These are phyloP conservation scores for Sclerotinia minor DNA, from an alignment of 2,329 filamentous ascomycete species.

Conservation along the genomic window DNA sequence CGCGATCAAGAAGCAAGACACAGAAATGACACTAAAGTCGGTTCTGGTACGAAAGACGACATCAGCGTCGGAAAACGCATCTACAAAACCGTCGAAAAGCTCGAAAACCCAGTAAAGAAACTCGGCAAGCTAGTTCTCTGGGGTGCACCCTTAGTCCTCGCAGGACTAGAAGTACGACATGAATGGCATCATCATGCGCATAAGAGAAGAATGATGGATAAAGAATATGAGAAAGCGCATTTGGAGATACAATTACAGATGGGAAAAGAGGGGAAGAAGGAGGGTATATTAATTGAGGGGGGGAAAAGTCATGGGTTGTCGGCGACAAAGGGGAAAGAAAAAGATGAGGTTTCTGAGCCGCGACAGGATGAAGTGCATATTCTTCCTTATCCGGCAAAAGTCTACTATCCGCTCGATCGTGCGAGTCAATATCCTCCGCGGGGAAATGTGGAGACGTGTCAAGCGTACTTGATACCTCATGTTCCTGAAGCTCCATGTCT, in stretches of 20 bases:
- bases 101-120: constrained; percentile 23
- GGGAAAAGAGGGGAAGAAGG: constrained; percentile 10
- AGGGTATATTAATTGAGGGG: neutral
- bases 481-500: neutral
- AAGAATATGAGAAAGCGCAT: constrained; percentile 26
- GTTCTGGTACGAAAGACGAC: neutral
- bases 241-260: constrained; percentile 21
- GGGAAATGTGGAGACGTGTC: neutral
- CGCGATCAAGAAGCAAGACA: neutral
- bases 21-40: neutral
- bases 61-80: constrained; percentile 1
- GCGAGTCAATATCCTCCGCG: neutral
- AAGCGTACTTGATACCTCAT: constrained; percentile 1
- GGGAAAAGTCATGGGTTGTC: constrained; percentile 3
- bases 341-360: neutral
- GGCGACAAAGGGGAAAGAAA: neutral
- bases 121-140: constrained; percentile 22
- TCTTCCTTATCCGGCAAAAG: neutral
- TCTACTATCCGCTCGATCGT: neutral
- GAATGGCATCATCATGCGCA: constrained; percentile 24
- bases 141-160: constrained; percentile 18
- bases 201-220: constrained; percentile 24
- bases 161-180: constrained; percentile 18
- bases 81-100: constrained; percentile 14
- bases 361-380: neutral